Conservation (phyloP, 148 eudicot species). For the Amaranthus hypochondriacus region DNA sequence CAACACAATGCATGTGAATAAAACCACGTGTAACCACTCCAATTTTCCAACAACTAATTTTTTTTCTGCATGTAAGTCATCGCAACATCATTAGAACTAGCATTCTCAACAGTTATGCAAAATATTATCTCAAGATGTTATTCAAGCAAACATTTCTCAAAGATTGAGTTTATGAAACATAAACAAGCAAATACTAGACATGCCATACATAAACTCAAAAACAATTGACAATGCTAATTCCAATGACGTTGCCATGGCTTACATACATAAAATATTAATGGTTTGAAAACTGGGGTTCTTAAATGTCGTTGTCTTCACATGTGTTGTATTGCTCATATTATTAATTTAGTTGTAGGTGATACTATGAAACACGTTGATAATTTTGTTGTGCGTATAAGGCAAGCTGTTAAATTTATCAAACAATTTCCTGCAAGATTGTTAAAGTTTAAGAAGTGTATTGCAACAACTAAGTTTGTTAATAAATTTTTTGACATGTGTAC, state of each 20-base stretch:
- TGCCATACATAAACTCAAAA: no score
- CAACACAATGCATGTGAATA: neutral
- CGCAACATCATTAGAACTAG: neutral
- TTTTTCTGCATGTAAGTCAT: neutral
- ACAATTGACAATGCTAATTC: neutral
- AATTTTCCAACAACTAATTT: neutral
- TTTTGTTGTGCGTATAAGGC: neutral
- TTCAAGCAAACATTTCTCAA: no score
- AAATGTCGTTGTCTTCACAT: neutral
- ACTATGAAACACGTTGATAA: neutral
- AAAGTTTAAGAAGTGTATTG: constrained; percentile 8
- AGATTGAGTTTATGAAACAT: no score
- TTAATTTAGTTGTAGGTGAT: neutral
- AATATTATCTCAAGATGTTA: no score
- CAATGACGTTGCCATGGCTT: neutral
- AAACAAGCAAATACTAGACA: no score
- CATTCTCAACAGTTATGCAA: neutral
- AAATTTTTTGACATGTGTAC: constrained; percentile 16
- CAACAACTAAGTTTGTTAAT: neutral
- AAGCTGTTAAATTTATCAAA: neutral
- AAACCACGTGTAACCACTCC: neutral
- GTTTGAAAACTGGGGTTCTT: neutral
- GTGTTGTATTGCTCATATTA: neutral
- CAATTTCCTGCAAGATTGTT: neutral
- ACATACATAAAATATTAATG: no score